Conservation (phyloP, 306 rosid species). For the Fragaria iinumae region DNA sequence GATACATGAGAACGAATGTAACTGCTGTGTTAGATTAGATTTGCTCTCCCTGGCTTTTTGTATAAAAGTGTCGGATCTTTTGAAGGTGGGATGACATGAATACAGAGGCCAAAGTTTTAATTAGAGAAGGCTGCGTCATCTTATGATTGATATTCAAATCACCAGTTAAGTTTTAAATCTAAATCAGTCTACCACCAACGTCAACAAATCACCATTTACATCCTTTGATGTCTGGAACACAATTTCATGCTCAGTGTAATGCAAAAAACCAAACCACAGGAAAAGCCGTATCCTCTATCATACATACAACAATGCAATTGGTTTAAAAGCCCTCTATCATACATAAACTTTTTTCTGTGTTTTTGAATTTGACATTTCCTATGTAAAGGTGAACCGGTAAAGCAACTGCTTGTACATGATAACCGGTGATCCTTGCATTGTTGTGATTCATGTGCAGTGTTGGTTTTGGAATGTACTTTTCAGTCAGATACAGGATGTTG, state of each 20-base stretch:
- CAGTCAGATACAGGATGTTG: background rate
- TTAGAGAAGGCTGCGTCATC: background rate
- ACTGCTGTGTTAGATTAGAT: constrained; percentile 24
- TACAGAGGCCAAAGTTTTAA: background rate
- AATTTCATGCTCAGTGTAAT: too few species aligned
- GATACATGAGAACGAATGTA: constrained; percentile 14
- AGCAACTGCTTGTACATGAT: too few species aligned
- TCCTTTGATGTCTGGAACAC: background rate
- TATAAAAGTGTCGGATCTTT: constrained; percentile 24
- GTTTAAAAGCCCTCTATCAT: too few species aligned
- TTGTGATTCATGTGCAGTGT: background rate
- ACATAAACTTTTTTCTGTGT: too few species aligned
- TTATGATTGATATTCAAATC: background rate
- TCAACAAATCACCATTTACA: background rate
- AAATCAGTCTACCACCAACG: background rate
- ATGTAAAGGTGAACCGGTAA: too few species aligned
- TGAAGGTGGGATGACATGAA: background rate
- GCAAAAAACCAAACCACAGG: too few species aligned
- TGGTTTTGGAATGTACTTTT: background rate
- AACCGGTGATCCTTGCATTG: too few species aligned
- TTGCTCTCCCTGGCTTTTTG: constrained; percentile 31
- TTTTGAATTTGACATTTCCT: too few species aligned
- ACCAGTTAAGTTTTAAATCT: background rate
- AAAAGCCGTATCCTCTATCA: too few species aligned
- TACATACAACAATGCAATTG: too few species aligned